Base-by-base conservation (phyloP, 306 rosid species). In the Hylodesmum podocarpum region DNA sequence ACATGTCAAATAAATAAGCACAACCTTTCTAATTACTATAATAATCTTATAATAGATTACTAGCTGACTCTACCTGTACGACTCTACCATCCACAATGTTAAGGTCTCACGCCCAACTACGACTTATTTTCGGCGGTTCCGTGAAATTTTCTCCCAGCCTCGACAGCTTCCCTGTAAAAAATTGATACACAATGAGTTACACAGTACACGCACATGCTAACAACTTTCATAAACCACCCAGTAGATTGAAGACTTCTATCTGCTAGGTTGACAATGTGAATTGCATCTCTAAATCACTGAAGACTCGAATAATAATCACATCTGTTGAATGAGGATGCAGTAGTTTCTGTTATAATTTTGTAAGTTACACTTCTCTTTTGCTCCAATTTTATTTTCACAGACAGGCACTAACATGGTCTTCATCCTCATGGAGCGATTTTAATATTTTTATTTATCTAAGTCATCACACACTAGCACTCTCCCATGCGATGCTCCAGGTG, bases 141-240 rank as follows among this genome's bases (percentile, higher is more conserved):
- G 62, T 96, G 98, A 84, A 91, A 91, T 80, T 88, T 88, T 80
- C 92, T 85, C 75, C 98, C 99, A 11, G 96, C 90, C 76, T 92
- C 99, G 13, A 91, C 96, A 65, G 99, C 99, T 88, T 96, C 98
- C 84, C 98, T 92, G 91, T 75, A 80, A 71, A 70, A 80, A 28
- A 40, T 2, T 75, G 63, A 68, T 27, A 41, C 39, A 66, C 25
- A 19, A 14, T 82, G 9, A 80, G 80, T 63, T 15, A 67, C 57
- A 16, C 24, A 47, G 54, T 47, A 46, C 24, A 49, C 55, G 8
- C 18, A 71, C 18, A 70, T 11, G 36, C 55, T 7, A 41, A 49
- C n/a, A 62, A 25, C 49, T 57, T 58, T 10, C 66, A 68, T 14
- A 18, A 44, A 58, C 24, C 43, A 36, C 40, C 19, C 2, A 51